Evolutionary conservation across 129 eudicot genomes (phyloP).

Genomic region (Ambrosia artemisiifolia): DNA sequence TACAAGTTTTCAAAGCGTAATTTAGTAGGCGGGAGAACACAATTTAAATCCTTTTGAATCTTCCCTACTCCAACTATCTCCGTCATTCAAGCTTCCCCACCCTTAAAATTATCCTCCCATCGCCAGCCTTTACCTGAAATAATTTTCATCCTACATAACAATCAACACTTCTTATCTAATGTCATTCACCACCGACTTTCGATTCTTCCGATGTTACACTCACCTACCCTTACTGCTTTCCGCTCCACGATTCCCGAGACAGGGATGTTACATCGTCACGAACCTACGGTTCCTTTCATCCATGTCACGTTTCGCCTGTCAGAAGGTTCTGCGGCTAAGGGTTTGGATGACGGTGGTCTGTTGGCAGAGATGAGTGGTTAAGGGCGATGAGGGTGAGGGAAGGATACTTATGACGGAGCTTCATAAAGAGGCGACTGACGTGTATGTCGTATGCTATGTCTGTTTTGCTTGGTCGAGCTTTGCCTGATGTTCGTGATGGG

Average conservation of each 20-base stretch:
- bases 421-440: conserved; percentile 92
- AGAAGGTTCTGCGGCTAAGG: conserved; percentile 22
- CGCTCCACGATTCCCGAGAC: conserved; percentile 37
- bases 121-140: no score
- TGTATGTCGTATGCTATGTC: conserved; percentile 96
- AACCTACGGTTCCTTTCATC: conserved; percentile 49
- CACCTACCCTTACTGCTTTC: conserved; percentile 24
- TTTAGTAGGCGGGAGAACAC: no score
- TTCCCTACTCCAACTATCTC: no score
- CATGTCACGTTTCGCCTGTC: conserved; percentile 2
- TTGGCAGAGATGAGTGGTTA: conserved; percentile 37
- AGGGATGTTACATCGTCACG: conserved; percentile 13
- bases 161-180: conserved; percentile 34
- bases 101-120: no score
- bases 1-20: no score
- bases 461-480: conserved; percentile 82
- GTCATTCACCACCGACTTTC: conserved; percentile 58
- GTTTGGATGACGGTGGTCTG: conserved; percentile 21
- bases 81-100: no score
- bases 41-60: no score
- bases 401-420: conserved; percentile 63
- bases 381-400: conserved; percentile 26
- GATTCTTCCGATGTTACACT: conserved; percentile 50
- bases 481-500: conserved; percentile 96
- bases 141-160: not conserved